phyloP scores from a whole-genome alignment of 768 basidiomycete species.

The Favolaschia claudopus region DNA sequence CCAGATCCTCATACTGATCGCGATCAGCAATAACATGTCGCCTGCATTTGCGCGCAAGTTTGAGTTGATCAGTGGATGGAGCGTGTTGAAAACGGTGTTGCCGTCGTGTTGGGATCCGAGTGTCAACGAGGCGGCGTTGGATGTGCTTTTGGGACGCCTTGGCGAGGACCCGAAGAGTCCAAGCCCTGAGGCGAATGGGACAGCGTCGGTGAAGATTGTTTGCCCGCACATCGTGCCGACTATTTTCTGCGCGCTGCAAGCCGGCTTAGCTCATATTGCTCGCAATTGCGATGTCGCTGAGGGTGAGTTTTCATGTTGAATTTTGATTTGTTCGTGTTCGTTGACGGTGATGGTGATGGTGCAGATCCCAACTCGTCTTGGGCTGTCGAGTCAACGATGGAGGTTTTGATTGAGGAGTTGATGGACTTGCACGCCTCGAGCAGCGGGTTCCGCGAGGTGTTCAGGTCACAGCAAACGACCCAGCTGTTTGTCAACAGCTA shows the following conservation, averaged over 20 bases:
- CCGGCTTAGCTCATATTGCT: slow-evolving; percentile 55
- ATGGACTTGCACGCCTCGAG: slow-evolving; percentile 73
- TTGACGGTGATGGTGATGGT: slow-evolving; percentile 26
- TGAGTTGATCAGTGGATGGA: slow-evolving; percentile 88
- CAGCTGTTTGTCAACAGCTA: slow-evolving; percentile 73
- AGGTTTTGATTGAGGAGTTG: slow-evolving; percentile 71
- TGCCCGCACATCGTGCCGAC: slow-evolving; percentile 79
- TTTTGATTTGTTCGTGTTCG: slow-evolving; percentile 2
- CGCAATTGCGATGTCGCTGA: slow-evolving; percentile 40
- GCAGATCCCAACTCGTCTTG: slow-evolving; percentile 19
- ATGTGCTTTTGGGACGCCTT: slow-evolving; percentile 68
- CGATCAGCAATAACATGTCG: slow-evolving; percentile 60
- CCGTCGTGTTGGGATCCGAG: slow-evolving; percentile 72
- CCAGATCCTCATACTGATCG: slow-evolving; percentile 67
- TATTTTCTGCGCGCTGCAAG: slow-evolving; percentile 73
- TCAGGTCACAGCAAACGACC: slow-evolving; percentile 75
- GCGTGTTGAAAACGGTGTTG: slow-evolving; percentile 69
- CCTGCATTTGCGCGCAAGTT: slow-evolving; percentile 81
- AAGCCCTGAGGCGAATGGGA: slow-evolving; percentile 25
- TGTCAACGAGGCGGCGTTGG: slow-evolving; percentile 74
- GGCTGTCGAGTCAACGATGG: slow-evolving; percentile 51
- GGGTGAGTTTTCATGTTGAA: slow-evolving; percentile 31
- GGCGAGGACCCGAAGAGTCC: slow-evolving; percentile 32
- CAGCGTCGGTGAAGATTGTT: slow-evolving; percentile 42
- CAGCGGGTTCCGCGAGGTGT: slow-evolving; percentile 72